Percentiles rank a stretch among this genome's conserved stretches.
These are phyloP conservation scores for Lachancea meyersii DNA, from an alignment of 805 yeast genomes.

Conservation along the genomic window DNA sequence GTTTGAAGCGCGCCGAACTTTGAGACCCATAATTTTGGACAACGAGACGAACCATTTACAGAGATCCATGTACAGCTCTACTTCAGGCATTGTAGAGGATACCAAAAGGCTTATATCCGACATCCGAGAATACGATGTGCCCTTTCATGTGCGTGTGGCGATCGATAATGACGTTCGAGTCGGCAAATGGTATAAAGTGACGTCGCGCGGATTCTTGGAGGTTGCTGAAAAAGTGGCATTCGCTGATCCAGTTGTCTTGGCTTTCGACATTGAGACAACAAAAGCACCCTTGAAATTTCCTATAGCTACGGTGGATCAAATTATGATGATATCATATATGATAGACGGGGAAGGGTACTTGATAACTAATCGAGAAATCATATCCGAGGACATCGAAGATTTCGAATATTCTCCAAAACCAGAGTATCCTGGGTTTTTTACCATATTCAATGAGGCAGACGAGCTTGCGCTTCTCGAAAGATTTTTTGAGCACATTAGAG, in stretches of 20 bases:
- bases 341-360: slow-evolving; percentile 95
- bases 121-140: slow-evolving; percentile 90
- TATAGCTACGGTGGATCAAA: slow-evolving; percentile 80
- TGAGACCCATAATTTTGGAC: slow-evolving; percentile 63
- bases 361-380: slow-evolving; percentile 90
- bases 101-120: slow-evolving; percentile 61
- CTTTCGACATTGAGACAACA: slow-evolving; percentile 96
- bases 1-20: slow-evolving; percentile 60
- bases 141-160: slow-evolving; percentile 93
- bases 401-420: slow-evolving; percentile 97
- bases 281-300: slow-evolving; percentile 96
- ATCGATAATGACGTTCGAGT: slow-evolving; percentile 82
- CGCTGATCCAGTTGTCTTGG: slow-evolving; percentile 95
- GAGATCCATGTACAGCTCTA: slow-evolving; percentile 51
- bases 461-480: slow-evolving; percentile 68
- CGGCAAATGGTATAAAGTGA: slow-evolving; percentile 92
- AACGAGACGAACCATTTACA: slow-evolving; percentile 59
- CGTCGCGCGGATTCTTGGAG: slow-evolving; percentile 48
- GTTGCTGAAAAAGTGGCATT: slow-evolving; percentile 76
- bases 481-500: slow-evolving; percentile 87
- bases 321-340: slow-evolving; percentile 99
- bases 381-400: slow-evolving; percentile 90
- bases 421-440: slow-evolving; percentile 85
- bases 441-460: slow-evolving; percentile 83
- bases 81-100: slow-evolving; percentile 41